These are phyloP conservation scores for Botrytis deweyae DNA, from an alignment of 2,329 filamentous ascomycete genomes.

Conservation along the genomic window DNA sequence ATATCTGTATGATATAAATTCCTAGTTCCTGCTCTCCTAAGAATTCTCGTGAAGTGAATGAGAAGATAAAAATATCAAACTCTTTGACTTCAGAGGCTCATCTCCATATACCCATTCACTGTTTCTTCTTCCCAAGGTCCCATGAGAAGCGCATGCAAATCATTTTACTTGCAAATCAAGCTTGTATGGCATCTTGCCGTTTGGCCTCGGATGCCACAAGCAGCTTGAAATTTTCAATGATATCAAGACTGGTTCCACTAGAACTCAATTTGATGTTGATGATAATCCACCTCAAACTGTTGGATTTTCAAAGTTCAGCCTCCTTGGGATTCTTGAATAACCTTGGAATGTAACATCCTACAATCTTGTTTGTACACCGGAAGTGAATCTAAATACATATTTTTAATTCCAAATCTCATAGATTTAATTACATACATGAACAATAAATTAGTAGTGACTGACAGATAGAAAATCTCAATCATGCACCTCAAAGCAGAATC, in stretches of 20 bases:
- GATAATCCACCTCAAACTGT: neutral
- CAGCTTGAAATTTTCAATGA: neutral
- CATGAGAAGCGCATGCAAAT: neutral
- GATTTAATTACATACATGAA: conserved; percentile 4
- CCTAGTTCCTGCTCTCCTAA: neutral
- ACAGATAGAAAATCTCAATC: neutral
- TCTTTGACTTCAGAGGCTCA: neutral
- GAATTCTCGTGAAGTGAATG: neutral
- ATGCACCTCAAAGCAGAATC: neutral
- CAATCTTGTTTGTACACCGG: neutral
- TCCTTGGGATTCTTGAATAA: neutral
- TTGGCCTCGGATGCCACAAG: neutral
- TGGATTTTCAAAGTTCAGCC: neutral
- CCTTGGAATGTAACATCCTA: neutral
- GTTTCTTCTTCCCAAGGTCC: fast-evolving
- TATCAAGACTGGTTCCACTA: neutral
- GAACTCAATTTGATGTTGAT: neutral
- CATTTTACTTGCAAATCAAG: neutral
- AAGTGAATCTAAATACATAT: neutral
- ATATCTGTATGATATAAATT: neutral
- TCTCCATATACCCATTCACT: too few species aligned
- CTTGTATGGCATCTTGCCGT: neutral
- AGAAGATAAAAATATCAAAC: neutral
- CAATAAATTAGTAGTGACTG: neutral
- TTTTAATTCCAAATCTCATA: neutral